Percentiles rank a stretch among this genome's conserved stretches.
Conservation (phyloP, 495 filamentous ascomycete species). For the Aspergillus egyptiacus region DNA sequence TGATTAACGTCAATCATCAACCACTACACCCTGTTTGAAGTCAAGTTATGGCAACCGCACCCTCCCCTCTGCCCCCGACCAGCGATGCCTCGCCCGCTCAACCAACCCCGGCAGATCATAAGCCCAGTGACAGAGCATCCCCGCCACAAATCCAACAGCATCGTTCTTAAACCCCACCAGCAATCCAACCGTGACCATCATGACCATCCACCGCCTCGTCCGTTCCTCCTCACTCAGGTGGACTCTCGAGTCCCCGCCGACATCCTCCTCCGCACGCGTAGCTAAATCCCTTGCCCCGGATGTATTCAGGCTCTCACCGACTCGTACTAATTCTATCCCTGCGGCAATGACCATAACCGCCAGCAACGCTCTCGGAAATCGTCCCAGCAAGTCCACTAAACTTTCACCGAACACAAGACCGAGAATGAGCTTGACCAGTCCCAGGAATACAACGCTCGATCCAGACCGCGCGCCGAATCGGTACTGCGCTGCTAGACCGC, state of each 20-base stretch:
- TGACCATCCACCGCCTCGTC: slow-evolving; percentile 70
- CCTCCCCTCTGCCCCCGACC: slow-evolving; percentile 31
- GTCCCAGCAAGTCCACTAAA: slow-evolving; percentile 57
- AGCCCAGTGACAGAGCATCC: slow-evolving; percentile 63
- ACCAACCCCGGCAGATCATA: slow-evolving; percentile 34
- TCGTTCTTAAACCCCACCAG: slow-evolving; percentile 86
- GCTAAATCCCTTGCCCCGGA: slow-evolving; percentile 56
- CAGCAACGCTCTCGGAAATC: slow-evolving; percentile 67
- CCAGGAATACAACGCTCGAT: slow-evolving; percentile 72
- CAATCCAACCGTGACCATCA: slow-evolving; percentile 78
- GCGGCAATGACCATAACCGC: slow-evolving; percentile 87
- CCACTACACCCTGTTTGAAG: too few relatives aligned
- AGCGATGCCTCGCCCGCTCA: slow-evolving; percentile 23
- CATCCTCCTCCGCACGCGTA: slow-evolving; percentile 23
- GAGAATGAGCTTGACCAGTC: slow-evolving; percentile 65
- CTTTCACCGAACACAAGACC: slow-evolving; percentile 67
- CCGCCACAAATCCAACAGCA: slow-evolving; percentile 77
- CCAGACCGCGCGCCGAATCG: slow-evolving; percentile 88
- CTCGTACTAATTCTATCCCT: slow-evolving; percentile 76
- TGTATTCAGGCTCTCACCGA: slow-evolving; percentile 75
- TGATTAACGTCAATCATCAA: too few relatives aligned
- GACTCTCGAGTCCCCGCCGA: slow-evolving; percentile 29
- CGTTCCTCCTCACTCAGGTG: slow-evolving; percentile 55
- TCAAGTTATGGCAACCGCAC: slow-evolving; percentile 27
- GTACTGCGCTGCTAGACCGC: slow-evolving; percentile 82